Percentiles rank a stretch among this genome's conserved stretches.
Evolutionary conservation across 1,284 basidiomycete genomes (phyloP).

Genomic region (Cryptococcus jaspeensis): DNA sequence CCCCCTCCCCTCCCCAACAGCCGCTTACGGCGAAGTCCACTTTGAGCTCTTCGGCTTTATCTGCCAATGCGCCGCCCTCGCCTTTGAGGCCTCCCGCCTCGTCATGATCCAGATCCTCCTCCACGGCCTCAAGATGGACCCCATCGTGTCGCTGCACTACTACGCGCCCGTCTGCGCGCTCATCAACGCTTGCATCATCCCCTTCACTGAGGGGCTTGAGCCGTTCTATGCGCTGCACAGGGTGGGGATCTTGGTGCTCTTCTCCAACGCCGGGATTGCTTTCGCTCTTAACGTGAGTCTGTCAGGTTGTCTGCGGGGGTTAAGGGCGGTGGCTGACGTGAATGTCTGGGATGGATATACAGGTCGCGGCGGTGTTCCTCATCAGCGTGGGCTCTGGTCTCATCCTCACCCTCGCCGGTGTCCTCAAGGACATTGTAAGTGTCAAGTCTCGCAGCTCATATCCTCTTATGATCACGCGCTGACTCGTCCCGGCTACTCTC

Average conservation of each 20-base stretch:
- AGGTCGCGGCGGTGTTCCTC: conserved; percentile 83
- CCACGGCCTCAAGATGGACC: conserved; percentile 96
- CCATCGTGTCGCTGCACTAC: conserved; percentile 92
- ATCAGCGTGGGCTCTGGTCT: conserved; percentile 85
- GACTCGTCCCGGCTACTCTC: conserved; percentile 35
- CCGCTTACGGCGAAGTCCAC: conserved; percentile 71
- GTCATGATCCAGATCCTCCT: conserved; percentile 96
- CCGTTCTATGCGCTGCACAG: conserved; percentile 75
- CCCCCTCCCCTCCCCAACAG: conserved; percentile 16
- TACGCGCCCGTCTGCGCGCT: conserved; percentile 92
- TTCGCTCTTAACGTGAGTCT: conserved; percentile 73
- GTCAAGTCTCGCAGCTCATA: too few species aligned
- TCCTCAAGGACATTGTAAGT: conserved; percentile 71
- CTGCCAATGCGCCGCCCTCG: conserved; percentile 76
- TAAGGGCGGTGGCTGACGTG: not conserved
- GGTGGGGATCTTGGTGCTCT: conserved; percentile 72
- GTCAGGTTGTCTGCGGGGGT: not conserved
- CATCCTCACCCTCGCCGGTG: conserved; percentile 89
- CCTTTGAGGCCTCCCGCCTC: conserved; percentile 61
- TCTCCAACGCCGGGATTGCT: conserved; percentile 83
- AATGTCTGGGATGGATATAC: too few species aligned
- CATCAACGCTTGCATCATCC: conserved; percentile 80
- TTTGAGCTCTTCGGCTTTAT: conserved; percentile 87
- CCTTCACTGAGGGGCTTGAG: conserved; percentile 84
- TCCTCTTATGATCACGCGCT: not conserved